Conservation (phyloP, 306 rosid species). For the Sechiopsis laciniata region DNA sequence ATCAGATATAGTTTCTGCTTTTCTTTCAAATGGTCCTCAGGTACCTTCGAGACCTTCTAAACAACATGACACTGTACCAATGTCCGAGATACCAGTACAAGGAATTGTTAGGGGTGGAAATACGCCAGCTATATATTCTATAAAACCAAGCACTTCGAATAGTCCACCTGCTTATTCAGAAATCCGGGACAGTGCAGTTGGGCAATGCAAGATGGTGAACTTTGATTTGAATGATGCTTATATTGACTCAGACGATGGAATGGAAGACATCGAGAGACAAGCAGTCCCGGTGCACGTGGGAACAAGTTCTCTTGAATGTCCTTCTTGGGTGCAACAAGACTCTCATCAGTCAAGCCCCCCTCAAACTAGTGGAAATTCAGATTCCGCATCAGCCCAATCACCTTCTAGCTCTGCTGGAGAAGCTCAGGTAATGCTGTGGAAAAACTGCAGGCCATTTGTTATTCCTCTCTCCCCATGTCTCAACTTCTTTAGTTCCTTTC, state of each 20-base stretch:
- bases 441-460: conserved; percentile 5
- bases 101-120: conserved; percentile 32
- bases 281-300: conserved; percentile 50
- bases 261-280: conserved; percentile 53
- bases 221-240: conserved; percentile 77
- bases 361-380: conserved; percentile 87
- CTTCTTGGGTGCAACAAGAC: conserved; percentile 58
- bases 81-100: conserved; percentile 29
- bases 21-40: conserved; percentile 35
- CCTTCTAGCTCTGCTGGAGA: conserved; percentile 93
- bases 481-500: not conserved
- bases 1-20: conserved; percentile 33
- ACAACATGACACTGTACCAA: conserved; percentile 30
- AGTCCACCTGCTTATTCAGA: conserved; percentile 66
- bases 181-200: conserved; percentile 48
- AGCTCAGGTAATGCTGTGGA: conserved; percentile 55
- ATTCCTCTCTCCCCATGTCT: not conserved
- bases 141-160: conserved; percentile 23
- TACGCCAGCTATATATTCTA: conserved; percentile 28
- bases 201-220: conserved; percentile 54
- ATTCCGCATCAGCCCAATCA: conserved; percentile 85
- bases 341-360: conserved; percentile 94
- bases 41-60: conserved; percentile 24
- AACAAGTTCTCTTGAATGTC: conserved; percentile 57
- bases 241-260: conserved; percentile 70